Percentiles rank a stretch among this genome's conserved stretches.
phyloP scores from a whole-genome alignment of 805 yeast species.

The Kodamaea hsintzibuensis region DNA sequence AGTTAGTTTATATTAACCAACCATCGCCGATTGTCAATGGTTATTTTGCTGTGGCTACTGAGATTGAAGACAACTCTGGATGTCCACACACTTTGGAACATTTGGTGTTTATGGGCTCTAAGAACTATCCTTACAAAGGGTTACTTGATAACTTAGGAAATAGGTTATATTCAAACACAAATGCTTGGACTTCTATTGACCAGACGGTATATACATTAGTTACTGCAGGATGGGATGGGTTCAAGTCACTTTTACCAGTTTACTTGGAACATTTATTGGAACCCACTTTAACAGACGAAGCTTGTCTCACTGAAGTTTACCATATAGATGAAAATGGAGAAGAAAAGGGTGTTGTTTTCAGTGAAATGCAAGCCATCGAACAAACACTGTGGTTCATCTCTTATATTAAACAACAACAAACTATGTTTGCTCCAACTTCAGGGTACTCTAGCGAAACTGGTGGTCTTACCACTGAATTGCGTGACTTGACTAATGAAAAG shows the following conservation, averaged over 20 bases:
- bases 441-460: conserved; percentile 96
- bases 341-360: conserved; percentile 95
- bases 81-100: conserved; percentile 96
- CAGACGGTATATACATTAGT: conserved; percentile 90
- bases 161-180: conserved; percentile 78
- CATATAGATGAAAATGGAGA: conserved; percentile 89
- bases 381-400: conserved; percentile 70
- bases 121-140: conserved; percentile 88
- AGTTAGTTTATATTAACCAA: conserved; percentile 71
- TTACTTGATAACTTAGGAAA: conserved; percentile 84
- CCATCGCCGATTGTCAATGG: conserved; percentile 90
- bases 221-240: conserved; percentile 97
- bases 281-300: conserved; percentile 87
- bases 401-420: conserved; percentile 58
- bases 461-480: conserved; percentile 76
- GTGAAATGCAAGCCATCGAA: conserved; percentile 96
- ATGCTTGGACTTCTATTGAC: conserved; percentile 97
- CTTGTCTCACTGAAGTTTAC: conserved; percentile 91
- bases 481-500: conserved; percentile 68
- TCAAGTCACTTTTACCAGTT: conserved; percentile 77
- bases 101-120: conserved; percentile 90
- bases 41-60: conserved; percentile 95
- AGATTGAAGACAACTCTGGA: conserved; percentile 83
- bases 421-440: conserved; percentile 54
- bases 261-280: conserved; percentile 83